A percentile compares a stretch with the other conserved stretches of the same genome.
Conservation (phyloP, 169 alveolate species). For the Plasmodium cynomolgi region DNA sequence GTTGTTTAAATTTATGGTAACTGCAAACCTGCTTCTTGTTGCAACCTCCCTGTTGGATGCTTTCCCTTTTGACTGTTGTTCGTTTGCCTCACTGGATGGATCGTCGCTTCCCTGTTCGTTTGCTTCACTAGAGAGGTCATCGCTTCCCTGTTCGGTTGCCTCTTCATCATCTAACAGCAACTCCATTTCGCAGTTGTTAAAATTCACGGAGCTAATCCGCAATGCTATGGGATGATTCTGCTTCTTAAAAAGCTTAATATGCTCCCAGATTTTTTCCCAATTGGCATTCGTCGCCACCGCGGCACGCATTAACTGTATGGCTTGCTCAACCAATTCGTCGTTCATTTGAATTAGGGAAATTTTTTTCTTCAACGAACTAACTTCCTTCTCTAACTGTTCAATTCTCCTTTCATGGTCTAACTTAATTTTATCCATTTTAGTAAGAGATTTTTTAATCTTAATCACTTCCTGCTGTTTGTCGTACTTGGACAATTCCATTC, state of each 20-base stretch:
- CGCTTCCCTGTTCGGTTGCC: background rate
- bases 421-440: conserved; percentile 89
- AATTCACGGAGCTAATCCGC: conserved; percentile 87
- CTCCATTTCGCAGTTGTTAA: conserved; percentile 82
- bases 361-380: conserved; percentile 84
- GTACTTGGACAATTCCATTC: conserved; percentile 56
- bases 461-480: conserved; percentile 69
- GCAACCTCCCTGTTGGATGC: conserved; percentile 19
- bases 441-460: conserved; percentile 61
- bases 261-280: conserved; percentile 93
- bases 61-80: conserved; percentile 58
- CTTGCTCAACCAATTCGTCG: conserved; percentile 87
- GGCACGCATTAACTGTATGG: conserved; percentile 82
- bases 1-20: conserved; percentile 80
- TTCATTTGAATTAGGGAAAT: conserved; percentile 85
- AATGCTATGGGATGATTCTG: conserved; percentile 91
- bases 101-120: background rate
- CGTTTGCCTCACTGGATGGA: background rate
- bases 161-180: conserved; percentile 73
- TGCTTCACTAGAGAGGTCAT: background rate
- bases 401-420: conserved; percentile 92
- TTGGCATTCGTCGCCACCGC: conserved; percentile 90
- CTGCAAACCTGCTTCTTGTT: conserved; percentile 65
- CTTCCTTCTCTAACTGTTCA: conserved; percentile 77
- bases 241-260: conserved; percentile 90